Base-by-base conservation (phyloP, 1,284 basidiomycete genomes). In the Acaromyces ingoldii region DNA sequence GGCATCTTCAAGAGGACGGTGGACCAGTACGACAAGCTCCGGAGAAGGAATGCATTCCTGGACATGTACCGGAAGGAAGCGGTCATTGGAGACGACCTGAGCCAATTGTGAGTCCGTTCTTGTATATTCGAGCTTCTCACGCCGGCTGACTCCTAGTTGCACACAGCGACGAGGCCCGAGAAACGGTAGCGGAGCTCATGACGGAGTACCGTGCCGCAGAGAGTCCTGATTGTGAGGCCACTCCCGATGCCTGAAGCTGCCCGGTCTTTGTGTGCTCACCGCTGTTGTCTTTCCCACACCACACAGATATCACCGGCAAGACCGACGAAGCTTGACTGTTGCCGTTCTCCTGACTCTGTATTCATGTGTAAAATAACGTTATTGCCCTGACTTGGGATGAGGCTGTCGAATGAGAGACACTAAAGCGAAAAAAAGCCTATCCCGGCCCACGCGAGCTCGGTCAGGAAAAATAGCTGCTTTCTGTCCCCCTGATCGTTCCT, bases 21-120 rank as follows among this genome's bases (percentile, higher is more conserved):
- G 49, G 88, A 93, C 75, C 93, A 97, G 76, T 99, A 91, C 75
- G 93, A 97, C 73, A 81, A 85, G 47, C 79, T 98, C 45, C 80
- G 85, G 55, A 89, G 86, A 76, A 82, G 90, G 43, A 96, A 95
- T 71, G 95, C 93, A 1, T 98, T 96, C 77, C 77, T 99, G 77
- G 91, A 97, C 54, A 89, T 91, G 76, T 99, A 98, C 80, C 95
- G 93, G 80, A 91, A 91, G 72, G 91, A 97, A 85, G 87, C 76
- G 33, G 67, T 67, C 57, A 73, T 70, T 40, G 61, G 62, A 33
- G 66, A 66, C 47, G 72, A 73, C 37, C 47, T 71, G 22, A 62
- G 62, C 24, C 70, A 72, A 49, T 66, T 62, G 59, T 59, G 34
- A 38, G 45, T 49, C 7, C 11, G 40, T 49, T 31, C 5, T 48